phyloP scores from a whole-genome alignment of 2,329 filamentous ascomycete species.

The Phoma sp. region DNA sequence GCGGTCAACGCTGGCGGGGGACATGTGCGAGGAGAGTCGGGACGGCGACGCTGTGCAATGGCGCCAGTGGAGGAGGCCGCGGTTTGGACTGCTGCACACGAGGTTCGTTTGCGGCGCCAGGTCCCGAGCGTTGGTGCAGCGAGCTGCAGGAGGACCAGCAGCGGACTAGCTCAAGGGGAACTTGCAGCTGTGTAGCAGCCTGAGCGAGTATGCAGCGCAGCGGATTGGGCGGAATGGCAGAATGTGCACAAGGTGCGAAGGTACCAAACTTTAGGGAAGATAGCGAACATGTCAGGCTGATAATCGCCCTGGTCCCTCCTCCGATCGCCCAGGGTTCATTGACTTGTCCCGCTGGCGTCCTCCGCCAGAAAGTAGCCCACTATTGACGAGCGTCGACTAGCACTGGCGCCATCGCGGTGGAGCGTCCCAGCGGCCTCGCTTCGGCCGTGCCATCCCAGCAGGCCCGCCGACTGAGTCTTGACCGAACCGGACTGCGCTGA shows the following conservation, averaged over 20 bases:
- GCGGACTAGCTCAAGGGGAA: constrained; percentile 22
- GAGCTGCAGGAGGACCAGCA: constrained; percentile 8
- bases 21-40: constrained; percentile 17
- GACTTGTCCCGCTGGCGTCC: constrained; percentile 20
- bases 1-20: constrained; percentile 23
- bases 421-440: neutral
- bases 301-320: constrained; percentile 9
- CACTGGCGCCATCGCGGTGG: constrained; percentile 8
- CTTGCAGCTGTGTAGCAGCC: constrained; percentile 13
- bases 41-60: constrained; percentile 8
- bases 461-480: constrained; percentile 1
- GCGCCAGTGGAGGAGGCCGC: constrained; percentile 7
- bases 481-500: neutral
- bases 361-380: constrained; percentile 11
- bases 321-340: constrained; percentile 18
- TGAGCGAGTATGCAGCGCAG: constrained; percentile 7
- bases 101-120: constrained; percentile 1
- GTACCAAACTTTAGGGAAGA: neutral
- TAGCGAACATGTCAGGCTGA: constrained; percentile 3
- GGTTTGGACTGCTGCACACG: neutral
- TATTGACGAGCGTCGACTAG: constrained; percentile 11
- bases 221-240: neutral
- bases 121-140: no score
- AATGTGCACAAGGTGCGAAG: neutral
- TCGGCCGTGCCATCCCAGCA: constrained; percentile 17